Percentiles rank a stretch among this genome's conserved stretches.
Conservation (phyloP, 331 rosid species). For the Erythrophleum ivorense region DNA sequence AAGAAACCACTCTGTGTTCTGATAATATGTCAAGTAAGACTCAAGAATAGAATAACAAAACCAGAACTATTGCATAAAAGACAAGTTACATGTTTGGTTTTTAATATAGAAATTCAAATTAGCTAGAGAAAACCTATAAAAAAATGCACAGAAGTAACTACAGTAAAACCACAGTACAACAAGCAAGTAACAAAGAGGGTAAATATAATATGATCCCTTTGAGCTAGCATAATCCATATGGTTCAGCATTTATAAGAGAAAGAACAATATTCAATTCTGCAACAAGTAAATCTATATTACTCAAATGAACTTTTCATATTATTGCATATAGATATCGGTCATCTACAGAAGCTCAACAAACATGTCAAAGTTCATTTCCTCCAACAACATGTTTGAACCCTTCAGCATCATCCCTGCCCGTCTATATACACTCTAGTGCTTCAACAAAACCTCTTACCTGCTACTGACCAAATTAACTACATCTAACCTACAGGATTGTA, state of each 20-base stretch:
- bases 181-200: neutral
- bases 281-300: slow-evolving; percentile 2
- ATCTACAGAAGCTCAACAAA: slow-evolving; percentile 50
- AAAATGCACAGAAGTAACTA: neutral
- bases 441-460: slow-evolving; percentile 47
- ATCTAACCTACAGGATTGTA: slow-evolving; percentile 20
- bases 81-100: neutral
- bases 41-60: too few relatives aligned
- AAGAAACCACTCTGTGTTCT: neutral
- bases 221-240: slow-evolving; percentile 16
- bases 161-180: neutral
- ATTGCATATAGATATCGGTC: slow-evolving; percentile 48
- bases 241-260: neutral
- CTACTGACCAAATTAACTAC: slow-evolving; percentile 40
- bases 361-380: slow-evolving; percentile 44
- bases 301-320: slow-evolving; percentile 29
- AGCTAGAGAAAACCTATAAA: neutral
- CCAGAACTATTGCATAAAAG: neutral
- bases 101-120: slow-evolving; percentile 14
- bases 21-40: neutral
- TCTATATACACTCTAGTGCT: slow-evolving; percentile 54
- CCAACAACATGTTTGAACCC: slow-evolving; percentile 34
- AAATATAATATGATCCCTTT: neutral
- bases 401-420: slow-evolving; percentile 51
- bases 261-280: slow-evolving; percentile 11